A percentile compares a stretch with the other conserved stretches of the same genome.
Conservation (phyloP, 345 rosid genomes). For the Mercurialis annua region DNA sequence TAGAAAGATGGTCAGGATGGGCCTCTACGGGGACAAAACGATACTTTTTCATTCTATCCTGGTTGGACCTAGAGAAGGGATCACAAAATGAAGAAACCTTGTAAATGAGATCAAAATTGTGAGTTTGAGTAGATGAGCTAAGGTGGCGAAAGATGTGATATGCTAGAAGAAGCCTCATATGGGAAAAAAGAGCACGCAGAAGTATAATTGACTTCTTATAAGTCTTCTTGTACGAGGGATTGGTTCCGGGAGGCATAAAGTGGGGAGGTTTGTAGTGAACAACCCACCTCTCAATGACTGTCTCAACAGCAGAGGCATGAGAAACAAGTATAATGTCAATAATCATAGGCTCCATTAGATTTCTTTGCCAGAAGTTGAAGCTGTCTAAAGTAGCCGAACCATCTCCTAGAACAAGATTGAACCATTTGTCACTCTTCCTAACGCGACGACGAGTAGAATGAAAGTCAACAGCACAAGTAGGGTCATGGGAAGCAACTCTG, state of each 20-base stretch:
- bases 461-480: slow-evolving; percentile 29
- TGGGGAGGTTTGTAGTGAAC: slow-evolving; percentile 65
- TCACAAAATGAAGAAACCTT: slow-evolving; percentile 77
- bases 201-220: slow-evolving; percentile 79
- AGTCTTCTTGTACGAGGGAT: slow-evolving; percentile 58
- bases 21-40: slow-evolving; percentile 71
- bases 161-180: slow-evolving; percentile 81
- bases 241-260: slow-evolving; percentile 43
- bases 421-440: slow-evolving; percentile 85
- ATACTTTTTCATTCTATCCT: slow-evolving; percentile 54
- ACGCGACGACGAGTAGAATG: slow-evolving; percentile 40
- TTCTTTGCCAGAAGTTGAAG: slow-evolving; percentile 70
- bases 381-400: slow-evolving; percentile 71
- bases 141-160: slow-evolving; percentile 66
- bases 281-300: slow-evolving; percentile 85
- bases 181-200: slow-evolving; percentile 63
- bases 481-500: slow-evolving; percentile 64
- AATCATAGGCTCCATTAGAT: slow-evolving; percentile 69
- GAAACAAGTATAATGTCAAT: slow-evolving; percentile 71
- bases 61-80: slow-evolving; percentile 60
- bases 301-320: slow-evolving; percentile 46
- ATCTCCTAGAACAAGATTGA: slow-evolving; percentile 76
- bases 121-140: slow-evolving; percentile 52
- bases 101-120: slow-evolving; percentile 61
- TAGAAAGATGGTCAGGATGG: slow-evolving; percentile 61